Percentiles rank a stretch among this genome's conserved stretches.
Evolutionary conservation across 345 rosid species (phyloP).

Genomic region (Clarkia xantiana): DNA sequence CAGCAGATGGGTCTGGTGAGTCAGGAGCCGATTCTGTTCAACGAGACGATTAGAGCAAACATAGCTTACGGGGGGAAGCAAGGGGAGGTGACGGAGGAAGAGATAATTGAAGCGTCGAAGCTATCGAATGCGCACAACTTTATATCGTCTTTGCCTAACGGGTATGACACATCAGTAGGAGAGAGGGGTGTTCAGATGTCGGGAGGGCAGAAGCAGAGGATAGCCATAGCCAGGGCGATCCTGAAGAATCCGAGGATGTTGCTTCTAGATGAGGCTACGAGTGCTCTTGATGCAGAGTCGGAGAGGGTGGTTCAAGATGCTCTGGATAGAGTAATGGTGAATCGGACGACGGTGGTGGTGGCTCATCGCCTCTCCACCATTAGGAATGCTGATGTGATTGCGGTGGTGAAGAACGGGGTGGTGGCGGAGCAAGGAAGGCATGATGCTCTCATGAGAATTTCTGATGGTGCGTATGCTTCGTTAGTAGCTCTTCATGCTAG

Average conservation of each 20-base stretch:
- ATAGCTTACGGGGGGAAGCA: constrained; percentile 27
- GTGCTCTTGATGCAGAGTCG: constrained; percentile 18
- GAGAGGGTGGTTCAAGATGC: constrained; percentile 33
- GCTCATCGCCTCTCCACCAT: constrained; percentile 40
- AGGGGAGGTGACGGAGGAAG: constrained; percentile 16
- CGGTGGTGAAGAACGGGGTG: constrained; percentile 29
- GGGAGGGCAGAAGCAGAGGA: constrained; percentile 19
- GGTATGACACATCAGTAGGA: constrained; percentile 15
- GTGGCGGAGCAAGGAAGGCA: constrained; percentile 43
- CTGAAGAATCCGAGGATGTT: constrained; percentile 15
- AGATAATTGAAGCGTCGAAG: constrained; percentile 16
- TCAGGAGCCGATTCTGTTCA: constrained; percentile 29
- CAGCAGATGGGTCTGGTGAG: constrained; percentile 23
- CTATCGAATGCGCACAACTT: constrained; percentile 17
- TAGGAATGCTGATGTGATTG: constrained; percentile 32
- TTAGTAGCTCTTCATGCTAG: constrained; percentile 29
- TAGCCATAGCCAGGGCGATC: constrained; percentile 21
- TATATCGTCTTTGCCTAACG: constrained; percentile 10
- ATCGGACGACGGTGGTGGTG: constrained; percentile 31
- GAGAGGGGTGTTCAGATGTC: constrained; percentile 20
- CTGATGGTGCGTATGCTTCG: constrained; percentile 32
- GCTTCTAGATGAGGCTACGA: constrained; percentile 20
- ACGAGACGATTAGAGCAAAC: constrained; percentile 16
- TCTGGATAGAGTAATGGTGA: constrained; percentile 13
- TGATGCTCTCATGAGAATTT: constrained; percentile 24